phyloP scores from a whole-genome alignment of 2,329 filamentous ascomycete species.

The Kalmusia sp. region DNA sequence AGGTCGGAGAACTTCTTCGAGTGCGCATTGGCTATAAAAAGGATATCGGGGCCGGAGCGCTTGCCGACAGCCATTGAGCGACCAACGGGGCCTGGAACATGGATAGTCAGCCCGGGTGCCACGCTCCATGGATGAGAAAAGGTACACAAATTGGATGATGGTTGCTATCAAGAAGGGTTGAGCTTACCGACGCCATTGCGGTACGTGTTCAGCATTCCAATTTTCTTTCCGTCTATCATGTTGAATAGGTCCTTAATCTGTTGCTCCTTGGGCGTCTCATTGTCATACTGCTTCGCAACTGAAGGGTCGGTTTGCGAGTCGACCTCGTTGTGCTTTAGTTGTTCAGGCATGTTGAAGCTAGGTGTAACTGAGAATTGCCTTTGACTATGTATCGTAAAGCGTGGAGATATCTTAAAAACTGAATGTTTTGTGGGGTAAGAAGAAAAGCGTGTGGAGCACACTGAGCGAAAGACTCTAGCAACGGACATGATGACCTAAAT shows the following conservation, averaged over 20 bases:
- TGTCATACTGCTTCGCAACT: slow-evolving; percentile 58
- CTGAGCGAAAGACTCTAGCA: neutral
- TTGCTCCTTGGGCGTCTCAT: slow-evolving; percentile 49
- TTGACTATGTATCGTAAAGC: neutral
- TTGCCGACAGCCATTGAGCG: slow-evolving; percentile 61
- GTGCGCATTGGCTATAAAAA: slow-evolving; percentile 58
- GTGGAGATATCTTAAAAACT: neutral
- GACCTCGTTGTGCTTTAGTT: slow-evolving; percentile 49
- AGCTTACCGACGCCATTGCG: slow-evolving; percentile 48
- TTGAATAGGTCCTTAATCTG: slow-evolving; percentile 58
- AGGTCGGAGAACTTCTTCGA: slow-evolving; percentile 57
- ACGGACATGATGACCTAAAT: neutral
- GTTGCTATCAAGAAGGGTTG: slow-evolving; percentile 10
- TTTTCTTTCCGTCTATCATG: slow-evolving; percentile 55
- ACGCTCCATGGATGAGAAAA: neutral
- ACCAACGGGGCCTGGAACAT: slow-evolving; percentile 46
- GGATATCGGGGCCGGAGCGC: slow-evolving; percentile 62
- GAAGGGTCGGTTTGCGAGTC: slow-evolving; percentile 54
- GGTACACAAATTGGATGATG: no score
- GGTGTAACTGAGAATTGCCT: slow-evolving; percentile 27
- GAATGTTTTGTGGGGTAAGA: neutral
- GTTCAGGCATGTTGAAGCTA: slow-evolving; percentile 53
- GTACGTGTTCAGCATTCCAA: slow-evolving; percentile 53
- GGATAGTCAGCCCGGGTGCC: no score
- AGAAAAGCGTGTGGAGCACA: neutral